Percentiles rank a stretch among this genome's conserved stretches.
phyloP scores from a whole-genome alignment of 2,329 filamentous ascomycete genomes.

The Ophiostoma pallidulum region DNA sequence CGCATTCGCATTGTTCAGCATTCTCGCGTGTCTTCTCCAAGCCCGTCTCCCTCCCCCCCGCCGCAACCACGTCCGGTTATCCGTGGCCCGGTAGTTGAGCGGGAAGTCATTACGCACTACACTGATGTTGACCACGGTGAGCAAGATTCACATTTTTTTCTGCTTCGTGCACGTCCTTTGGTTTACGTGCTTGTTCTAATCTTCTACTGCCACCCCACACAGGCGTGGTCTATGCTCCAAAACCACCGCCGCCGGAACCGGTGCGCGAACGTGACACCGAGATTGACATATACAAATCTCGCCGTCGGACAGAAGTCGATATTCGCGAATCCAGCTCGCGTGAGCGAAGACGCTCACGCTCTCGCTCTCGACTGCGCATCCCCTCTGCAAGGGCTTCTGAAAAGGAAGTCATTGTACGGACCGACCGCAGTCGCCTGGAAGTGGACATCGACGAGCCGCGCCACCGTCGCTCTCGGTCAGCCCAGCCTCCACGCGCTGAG shows the following conservation, averaged over 20 bases:
- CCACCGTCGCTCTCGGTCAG: slow-evolving; percentile 21
- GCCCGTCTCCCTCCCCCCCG: slow-evolving; percentile 40
- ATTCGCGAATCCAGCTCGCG: slow-evolving; percentile 36
- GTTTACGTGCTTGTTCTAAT: not conserved
- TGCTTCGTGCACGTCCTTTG: not conserved
- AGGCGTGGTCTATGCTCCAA: slow-evolving; percentile 41
- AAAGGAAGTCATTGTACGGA: slow-evolving; percentile 58
- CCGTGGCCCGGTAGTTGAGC: slow-evolving; percentile 68
- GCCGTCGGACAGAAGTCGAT: slow-evolving; percentile 48
- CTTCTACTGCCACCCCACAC: not conserved
- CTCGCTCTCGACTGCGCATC: slow-evolving; percentile 27
- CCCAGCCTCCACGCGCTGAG: slow-evolving; percentile 35
- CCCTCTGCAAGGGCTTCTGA: slow-evolving; percentile 36
- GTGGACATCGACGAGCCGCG: slow-evolving; percentile 32
- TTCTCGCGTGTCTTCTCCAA: slow-evolving; percentile 35
- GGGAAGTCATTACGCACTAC: slow-evolving; percentile 84
- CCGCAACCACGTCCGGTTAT: slow-evolving; percentile 53
- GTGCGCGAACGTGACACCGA: slow-evolving; percentile 45
- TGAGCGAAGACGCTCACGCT: slow-evolving; percentile 31
- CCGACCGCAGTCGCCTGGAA: slow-evolving; percentile 40
- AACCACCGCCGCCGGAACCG: slow-evolving; percentile 40
- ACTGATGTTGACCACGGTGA: slow-evolving; percentile 78
- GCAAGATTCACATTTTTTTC: slow-evolving; percentile 21
- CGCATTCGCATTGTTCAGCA: slow-evolving; percentile 42
- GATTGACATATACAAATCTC: slow-evolving; percentile 50